phyloP scores from a whole-genome alignment of 805 yeast genomes.

The Lipomyces sp. region DNA sequence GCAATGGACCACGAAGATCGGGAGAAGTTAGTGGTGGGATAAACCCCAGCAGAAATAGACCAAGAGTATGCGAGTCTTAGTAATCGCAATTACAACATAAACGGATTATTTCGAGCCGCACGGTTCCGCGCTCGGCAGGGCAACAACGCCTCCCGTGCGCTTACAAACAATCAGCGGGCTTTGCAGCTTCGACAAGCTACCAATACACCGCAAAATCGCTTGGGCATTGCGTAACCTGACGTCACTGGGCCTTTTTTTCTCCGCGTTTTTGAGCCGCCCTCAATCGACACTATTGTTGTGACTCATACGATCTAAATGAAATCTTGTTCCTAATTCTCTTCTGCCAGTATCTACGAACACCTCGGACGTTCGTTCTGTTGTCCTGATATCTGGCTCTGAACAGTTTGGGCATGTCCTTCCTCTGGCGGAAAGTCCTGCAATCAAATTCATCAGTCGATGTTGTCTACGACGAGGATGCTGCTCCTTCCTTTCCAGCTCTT shows the following conservation, averaged over 20 bases:
- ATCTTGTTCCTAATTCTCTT: background rate
- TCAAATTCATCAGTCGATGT: background rate
- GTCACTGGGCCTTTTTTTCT: background rate
- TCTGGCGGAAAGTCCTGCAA: slow-evolving; percentile 2
- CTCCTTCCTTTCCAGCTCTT: slow-evolving; percentile 29
- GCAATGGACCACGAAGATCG: background rate
- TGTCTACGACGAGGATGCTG: slow-evolving; percentile 15
- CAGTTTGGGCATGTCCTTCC: slow-evolving; percentile 2
- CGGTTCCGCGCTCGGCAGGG: no score
- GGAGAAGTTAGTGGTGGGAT: background rate
- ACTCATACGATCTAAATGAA: background rate
- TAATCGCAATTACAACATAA: background rate
- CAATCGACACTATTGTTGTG: background rate
- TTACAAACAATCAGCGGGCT: no score
- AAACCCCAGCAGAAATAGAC: background rate
- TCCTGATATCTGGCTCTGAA: background rate
- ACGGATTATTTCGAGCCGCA: no score
- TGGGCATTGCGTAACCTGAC: background rate
- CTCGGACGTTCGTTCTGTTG: background rate
- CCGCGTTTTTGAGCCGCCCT: background rate
- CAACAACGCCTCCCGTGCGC: no score
- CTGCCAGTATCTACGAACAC: background rate
- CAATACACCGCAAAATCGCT: background rate
- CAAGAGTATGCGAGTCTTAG: background rate
- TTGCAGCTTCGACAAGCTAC: no score